Evolutionary conservation across 345 rosid species (phyloP).

Genomic region (Aquilaria yunnanensis): DNA sequence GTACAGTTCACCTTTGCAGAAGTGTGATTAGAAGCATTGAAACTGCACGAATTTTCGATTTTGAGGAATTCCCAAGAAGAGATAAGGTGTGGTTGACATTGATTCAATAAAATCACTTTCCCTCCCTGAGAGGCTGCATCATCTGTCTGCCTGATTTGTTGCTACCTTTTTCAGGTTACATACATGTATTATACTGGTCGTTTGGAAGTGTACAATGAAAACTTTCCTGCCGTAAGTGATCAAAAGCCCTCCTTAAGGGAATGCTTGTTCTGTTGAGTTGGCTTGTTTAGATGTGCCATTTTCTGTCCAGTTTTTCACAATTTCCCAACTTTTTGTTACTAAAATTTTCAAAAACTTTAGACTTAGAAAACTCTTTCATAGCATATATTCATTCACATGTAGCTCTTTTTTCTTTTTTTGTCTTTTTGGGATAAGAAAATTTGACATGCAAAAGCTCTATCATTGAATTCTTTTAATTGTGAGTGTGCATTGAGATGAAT

Average conservation of each 20-base stretch:
- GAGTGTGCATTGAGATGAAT: background rate
- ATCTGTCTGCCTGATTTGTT: conserved; percentile 7
- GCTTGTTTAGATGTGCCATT: conserved; percentile 2
- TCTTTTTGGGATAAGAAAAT: background rate
- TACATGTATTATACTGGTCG: conserved; percentile 99
- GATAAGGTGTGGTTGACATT: conserved; percentile 52
- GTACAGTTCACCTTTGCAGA: conserved; percentile 94
- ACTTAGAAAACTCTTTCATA: too few relatives aligned
- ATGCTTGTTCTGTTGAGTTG: background rate
- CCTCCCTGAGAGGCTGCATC: background rate
- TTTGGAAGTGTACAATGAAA: conserved; percentile 97
- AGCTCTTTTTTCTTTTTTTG: background rate
- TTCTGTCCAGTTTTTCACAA: background rate
- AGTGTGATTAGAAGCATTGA: conserved; percentile 98
- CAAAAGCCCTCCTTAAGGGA: conserved; percentile 1
- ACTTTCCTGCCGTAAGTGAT: conserved; percentile 78
- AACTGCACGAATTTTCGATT: conserved; percentile 93
- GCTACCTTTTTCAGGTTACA: conserved; percentile 56
- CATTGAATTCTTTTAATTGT: background rate
- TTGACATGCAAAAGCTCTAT: background rate
- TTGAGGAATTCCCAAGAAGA: conserved; percentile 91
- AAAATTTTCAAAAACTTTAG: background rate
- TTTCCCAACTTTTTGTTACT: background rate
- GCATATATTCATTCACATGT: too few relatives aligned
- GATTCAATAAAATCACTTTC: background rate